Evolutionary conservation across 2,329 filamentous ascomycete species (phyloP), one percentile per base, ranked within the genome.

Genomic region (Fragosphaeria purpurea): DNA sequence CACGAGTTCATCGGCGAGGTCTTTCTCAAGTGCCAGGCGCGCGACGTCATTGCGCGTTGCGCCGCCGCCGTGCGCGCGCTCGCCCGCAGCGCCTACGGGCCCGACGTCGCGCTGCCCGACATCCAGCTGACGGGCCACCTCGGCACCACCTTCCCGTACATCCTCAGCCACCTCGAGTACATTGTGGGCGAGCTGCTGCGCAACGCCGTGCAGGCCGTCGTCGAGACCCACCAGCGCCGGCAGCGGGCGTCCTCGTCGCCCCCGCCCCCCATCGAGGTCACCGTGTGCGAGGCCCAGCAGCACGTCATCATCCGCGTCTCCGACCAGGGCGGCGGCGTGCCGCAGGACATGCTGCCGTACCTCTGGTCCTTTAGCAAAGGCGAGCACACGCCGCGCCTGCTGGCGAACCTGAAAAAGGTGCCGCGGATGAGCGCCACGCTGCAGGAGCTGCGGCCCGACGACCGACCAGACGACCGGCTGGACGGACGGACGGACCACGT

Each of bases 281-380:
- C 95, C 50, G 86, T 98, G 56, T 97, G 91, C 68, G 91, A 97
- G 69, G 87, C 90, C 4, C 81, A 85, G 37, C 88, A 97, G 64
- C 89, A 97, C 69, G 88, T 97, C 61, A 96, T 96, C 56, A 90
- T 98, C 66, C 82, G 93, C 41, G 88, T 98, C 42, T 97, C 90
- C 0, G 94, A 98, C 63, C 89, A 89, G 64, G 93, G 91, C 46
- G 93, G 94, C 55, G 93, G 94, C 38, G 88, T 98, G 49, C 84
- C 89, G 1, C 80, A 83, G 46, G 87, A 93, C 42, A 80, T 91
- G 52, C 71, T 96, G 30, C 90, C 91, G 0, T 86, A 94, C 63
- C 76, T 98, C 6, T 98, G 94, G 93, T 95, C 89, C 32, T 98
- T 98, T 65, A 89, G 83, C 67, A 97, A 97, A 68, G 91, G 91